These are phyloP conservation scores for Podospora sp. DNA, from an alignment of 495 filamentous ascomycete genomes.

Conservation along the genomic window DNA sequence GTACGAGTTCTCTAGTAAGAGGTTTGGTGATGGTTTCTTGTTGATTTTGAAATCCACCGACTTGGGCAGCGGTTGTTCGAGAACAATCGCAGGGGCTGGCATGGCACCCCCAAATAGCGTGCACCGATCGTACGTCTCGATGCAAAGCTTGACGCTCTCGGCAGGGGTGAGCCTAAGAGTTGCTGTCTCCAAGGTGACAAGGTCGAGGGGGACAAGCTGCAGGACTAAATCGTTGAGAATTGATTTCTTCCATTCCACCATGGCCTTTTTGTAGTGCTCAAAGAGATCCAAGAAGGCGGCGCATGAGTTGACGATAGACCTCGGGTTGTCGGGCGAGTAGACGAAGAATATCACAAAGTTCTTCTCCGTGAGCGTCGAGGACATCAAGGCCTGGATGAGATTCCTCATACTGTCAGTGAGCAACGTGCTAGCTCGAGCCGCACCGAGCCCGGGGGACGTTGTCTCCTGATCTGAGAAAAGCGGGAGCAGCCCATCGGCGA, in stretches of 20 bases:
- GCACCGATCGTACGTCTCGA: slow-evolving; percentile 89
- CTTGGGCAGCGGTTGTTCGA: slow-evolving; percentile 72
- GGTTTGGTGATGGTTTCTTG: slow-evolving; percentile 64
- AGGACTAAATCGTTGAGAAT: slow-evolving; percentile 71
- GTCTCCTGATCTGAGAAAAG: slow-evolving; percentile 50
- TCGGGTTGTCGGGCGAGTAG: slow-evolving; percentile 68
- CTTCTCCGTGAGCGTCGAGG: slow-evolving; percentile 38
- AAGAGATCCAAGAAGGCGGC: slow-evolving; percentile 76
- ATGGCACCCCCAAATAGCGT: slow-evolving; percentile 54
- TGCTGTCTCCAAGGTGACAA: slow-evolving; percentile 65
- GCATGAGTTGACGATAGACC: slow-evolving; percentile 74
- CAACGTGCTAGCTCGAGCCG: slow-evolving; percentile 33
- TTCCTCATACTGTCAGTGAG: slow-evolving; percentile 35
- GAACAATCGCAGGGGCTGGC: slow-evolving; percentile 71
- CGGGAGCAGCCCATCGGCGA: slow-evolving; percentile 61
- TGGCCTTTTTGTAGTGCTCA: slow-evolving; percentile 63
- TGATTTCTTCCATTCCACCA: slow-evolving; percentile 53
- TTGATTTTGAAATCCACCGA: slow-evolving; percentile 78
- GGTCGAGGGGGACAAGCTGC: slow-evolving; percentile 76
- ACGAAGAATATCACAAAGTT: slow-evolving; percentile 88
- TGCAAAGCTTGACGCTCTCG: slow-evolving; percentile 68
- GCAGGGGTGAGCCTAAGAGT: slow-evolving; percentile 68
- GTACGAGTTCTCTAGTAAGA: slow-evolving; percentile 79
- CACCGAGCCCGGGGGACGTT: slow-evolving; percentile 29
- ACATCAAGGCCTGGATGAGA: slow-evolving; percentile 41